phyloP scores from a whole-genome alignment of 495 filamentous ascomycete species.

The Cudoniella acicularis region DNA sequence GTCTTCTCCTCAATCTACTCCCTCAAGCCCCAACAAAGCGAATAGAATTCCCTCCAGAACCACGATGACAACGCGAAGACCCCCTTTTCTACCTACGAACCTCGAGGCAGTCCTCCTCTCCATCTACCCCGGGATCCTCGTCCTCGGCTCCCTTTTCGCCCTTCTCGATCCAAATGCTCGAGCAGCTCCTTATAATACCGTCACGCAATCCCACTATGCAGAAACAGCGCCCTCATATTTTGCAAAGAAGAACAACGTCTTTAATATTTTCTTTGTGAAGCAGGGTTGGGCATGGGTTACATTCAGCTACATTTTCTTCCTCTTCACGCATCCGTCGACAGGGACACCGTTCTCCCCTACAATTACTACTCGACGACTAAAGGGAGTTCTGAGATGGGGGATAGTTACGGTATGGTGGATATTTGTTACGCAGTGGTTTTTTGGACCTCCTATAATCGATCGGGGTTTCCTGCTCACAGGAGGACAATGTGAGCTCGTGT shows the following conservation, averaged over 20 bases:
- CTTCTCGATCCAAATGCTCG: slow-evolving; percentile 68
- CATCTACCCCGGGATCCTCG: slow-evolving; percentile 72
- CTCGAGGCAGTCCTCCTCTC: slow-evolving; percentile 57
- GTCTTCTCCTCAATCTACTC: background rate
- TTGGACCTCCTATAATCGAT: slow-evolving; percentile 87
- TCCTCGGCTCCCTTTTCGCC: slow-evolving; percentile 77
- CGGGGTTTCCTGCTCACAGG: slow-evolving; percentile 77
- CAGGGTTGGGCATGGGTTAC: slow-evolving; percentile 91
- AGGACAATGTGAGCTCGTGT: slow-evolving; percentile 64
- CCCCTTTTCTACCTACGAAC: slow-evolving; percentile 45
- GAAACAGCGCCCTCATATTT: slow-evolving; percentile 77
- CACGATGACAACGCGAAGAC: slow-evolving; percentile 12
- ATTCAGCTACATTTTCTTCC: slow-evolving; percentile 58
- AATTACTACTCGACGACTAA: slow-evolving; percentile 38
- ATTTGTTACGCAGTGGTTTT: slow-evolving; percentile 90
- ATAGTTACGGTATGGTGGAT: slow-evolving; percentile 74
- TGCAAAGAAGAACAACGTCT: slow-evolving; percentile 82
- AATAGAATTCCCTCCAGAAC: slow-evolving; percentile 1
- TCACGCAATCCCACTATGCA: slow-evolving; percentile 53
- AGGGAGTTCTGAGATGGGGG: slow-evolving; percentile 61
- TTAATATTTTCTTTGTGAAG: slow-evolving; percentile 93
- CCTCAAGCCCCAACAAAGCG: background rate
- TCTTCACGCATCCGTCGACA: slow-evolving; percentile 54
- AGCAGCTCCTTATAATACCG: slow-evolving; percentile 50
- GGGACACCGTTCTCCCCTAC: slow-evolving; percentile 25